Evolutionary conservation across 306 rosid genomes (phyloP), one percentile per base, ranked within the genome.

Genomic region (Quercus robur): DNA sequence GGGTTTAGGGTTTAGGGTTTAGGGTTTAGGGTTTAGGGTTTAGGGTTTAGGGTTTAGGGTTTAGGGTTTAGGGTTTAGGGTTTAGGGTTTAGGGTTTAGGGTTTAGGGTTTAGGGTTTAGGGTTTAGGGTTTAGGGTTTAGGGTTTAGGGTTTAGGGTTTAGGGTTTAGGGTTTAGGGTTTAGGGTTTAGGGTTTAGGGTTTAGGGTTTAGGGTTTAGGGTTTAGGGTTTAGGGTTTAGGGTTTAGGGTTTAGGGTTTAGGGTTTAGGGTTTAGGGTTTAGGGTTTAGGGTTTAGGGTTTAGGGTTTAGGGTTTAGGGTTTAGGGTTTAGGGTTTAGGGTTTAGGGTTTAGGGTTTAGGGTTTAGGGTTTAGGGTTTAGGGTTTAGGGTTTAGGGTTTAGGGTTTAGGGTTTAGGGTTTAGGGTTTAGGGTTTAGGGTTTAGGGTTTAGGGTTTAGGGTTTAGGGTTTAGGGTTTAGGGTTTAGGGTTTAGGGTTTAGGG

Each of bases 91-190:
- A 26, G 28, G 28, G 58, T n/a, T 72, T 6, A 18, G 75, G 75
- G 26, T 71, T 71, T 71, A 71, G 75, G 75, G 75, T 71, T 71
- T 71, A 71, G 75, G 75, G 75, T 71, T 51, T 71, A 44, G 75
- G 61, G 75, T 71, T 71, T 71, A 71, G 75, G 75, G 75, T 41
- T 71, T 71, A 71, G 75, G 75, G 59, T 71, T 71, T 52, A 13
- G 20, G 57, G 14, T 54, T 54, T 13, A 19, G 57, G 57, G 14
- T 54, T 56, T 18, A 23, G 61, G 56, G 12, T 52, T 52, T 10
- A 19, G 57, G 4, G 14, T 54, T 52, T 13, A 19, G 57, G 57
- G 14, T 54, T 56, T 13, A 19, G 57, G 57, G 14, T 54, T 56
- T 4, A 9, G 61, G 61, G 5, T 9, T 46, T 46, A 46, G 61